These are phyloP conservation scores for Fallopia convolvulus DNA, from an alignment of 148 eudicot genomes.

Conservation along the genomic window DNA sequence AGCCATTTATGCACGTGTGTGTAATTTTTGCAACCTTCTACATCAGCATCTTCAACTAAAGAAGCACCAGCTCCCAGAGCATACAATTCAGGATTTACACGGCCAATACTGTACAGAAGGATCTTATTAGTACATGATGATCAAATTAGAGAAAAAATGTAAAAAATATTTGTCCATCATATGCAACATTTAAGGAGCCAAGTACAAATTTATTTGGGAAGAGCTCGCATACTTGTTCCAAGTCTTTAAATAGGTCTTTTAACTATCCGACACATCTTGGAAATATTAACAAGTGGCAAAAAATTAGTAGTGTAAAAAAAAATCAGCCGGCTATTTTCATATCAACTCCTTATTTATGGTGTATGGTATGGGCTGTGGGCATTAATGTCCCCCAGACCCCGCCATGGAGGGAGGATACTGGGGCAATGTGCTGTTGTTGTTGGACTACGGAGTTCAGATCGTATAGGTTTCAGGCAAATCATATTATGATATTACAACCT, in stretches of 20 bases:
- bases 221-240: not conserved
- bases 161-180: not conserved
- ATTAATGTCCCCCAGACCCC: no score
- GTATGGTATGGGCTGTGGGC: not conserved
- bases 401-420: no score
- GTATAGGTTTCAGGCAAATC: not conserved
- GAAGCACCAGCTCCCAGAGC: slow-evolving; percentile 64
- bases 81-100: slow-evolving; percentile 74
- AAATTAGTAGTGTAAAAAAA: not conserved
- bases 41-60: slow-evolving; percentile 23
- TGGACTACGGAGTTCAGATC: not conserved
- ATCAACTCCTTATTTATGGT: not conserved
- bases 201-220: not conserved
- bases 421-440: no score
- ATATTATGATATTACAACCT: not conserved
- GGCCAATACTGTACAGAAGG: slow-evolving; percentile 70
- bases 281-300: not conserved
- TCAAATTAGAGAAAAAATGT: slow-evolving; percentile 7
- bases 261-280: not conserved
- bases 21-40: slow-evolving; percentile 21
- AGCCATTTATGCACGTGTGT: slow-evolving; percentile 48
- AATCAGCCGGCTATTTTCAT: not conserved
- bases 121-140: slow-evolving; percentile 15
- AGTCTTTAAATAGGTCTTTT: not conserved
- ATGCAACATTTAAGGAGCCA: not conserved